These are phyloP conservation scores for Calocybe cyanea DNA, from an alignment of 768 basidiomycete genomes.

Conservation along the genomic window DNA sequence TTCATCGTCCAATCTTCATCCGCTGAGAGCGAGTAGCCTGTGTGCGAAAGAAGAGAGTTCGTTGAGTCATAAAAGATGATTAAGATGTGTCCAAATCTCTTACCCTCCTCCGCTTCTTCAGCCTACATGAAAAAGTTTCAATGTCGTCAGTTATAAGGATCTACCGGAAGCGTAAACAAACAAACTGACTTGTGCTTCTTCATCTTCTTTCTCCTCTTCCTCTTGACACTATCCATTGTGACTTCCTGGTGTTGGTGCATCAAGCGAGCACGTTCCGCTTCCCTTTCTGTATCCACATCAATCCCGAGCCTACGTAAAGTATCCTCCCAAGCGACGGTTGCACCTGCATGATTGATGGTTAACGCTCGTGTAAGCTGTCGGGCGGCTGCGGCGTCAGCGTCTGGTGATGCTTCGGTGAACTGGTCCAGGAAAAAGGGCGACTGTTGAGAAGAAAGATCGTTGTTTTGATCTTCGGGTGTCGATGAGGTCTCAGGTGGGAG, in stretches of 20 bases:
- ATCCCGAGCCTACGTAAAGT: slow-evolving; percentile 64
- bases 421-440: slow-evolving; percentile 34
- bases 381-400: slow-evolving; percentile 77
- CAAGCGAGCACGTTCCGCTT: slow-evolving; percentile 46
- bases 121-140: slow-evolving; percentile 42
- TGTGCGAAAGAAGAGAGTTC: slow-evolving; percentile 15
- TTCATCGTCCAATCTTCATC: slow-evolving; percentile 28
- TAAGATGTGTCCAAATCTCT: slow-evolving; percentile 25
- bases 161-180: not conserved
- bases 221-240: slow-evolving; percentile 75
- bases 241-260: slow-evolving; percentile 58
- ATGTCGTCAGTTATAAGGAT: slow-evolving; percentile 2
- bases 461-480: not conserved
- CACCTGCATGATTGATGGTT: slow-evolving; percentile 62
- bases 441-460: slow-evolving; percentile 13
- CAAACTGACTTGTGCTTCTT: slow-evolving; percentile 88
- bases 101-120: slow-evolving; percentile 89
- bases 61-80: not conserved
- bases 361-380: slow-evolving; percentile 74
- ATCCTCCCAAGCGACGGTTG: slow-evolving; percentile 64
- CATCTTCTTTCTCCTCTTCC: slow-evolving; percentile 91
- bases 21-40: slow-evolving; percentile 44
- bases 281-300: slow-evolving; percentile 44
- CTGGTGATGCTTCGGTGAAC: slow-evolving; percentile 47
- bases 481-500: slow-evolving; percentile 9